Evolutionary conservation across 140 eudicot species (phyloP), one percentile per base, ranked within the genome.

Genomic region (Erigeron philadelphicus): DNA sequence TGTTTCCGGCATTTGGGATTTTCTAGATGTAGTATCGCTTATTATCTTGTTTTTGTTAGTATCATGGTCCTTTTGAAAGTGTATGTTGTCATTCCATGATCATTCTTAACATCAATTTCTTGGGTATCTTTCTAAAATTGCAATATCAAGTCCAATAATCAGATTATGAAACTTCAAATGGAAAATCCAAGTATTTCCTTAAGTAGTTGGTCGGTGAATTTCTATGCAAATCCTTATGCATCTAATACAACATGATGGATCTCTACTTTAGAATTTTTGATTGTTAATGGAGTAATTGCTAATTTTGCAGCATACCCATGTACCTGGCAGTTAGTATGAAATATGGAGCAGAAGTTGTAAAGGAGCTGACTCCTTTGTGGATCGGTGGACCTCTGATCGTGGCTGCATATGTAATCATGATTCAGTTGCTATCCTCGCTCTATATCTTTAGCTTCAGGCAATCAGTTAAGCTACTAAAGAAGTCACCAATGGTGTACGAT

Each of bases 331-430:
- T 64, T 41, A 41, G 44, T 19, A 13, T 64, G 2, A 64, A 64
- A 52, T 64, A 64, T 31, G 68, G 68, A 64, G 53, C 10, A 1
- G 68, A 64, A 64, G 68, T 64, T 43, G 68, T 42, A 43, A 64
- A 64, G 9, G 68, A 64, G 53, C 53, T 64, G 9, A 42, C 68
- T 12, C 68, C 68, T 10, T 17, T 64, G 13, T 64, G 68, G 68
- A 42, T 42, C 1, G 38, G 68, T 16, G 68, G 68, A 64, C 68
- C 68, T 64, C 68, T 64, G 31, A 43, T 64, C 38, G 15, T 64
- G 68, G 53, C 53, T 7, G 9, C 42, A 16, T 64, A 64, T 17
- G 16, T 42, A 44, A 64, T 38, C 54, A 43, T 18, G 54, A 41
- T 64, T 64, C 25, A 64, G 50, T 12, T 64, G 7, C 43, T 64